Base-by-base conservation (phyloP, 108 stramenopile genomes). In the Cyclostephanos invisitatus region DNA sequence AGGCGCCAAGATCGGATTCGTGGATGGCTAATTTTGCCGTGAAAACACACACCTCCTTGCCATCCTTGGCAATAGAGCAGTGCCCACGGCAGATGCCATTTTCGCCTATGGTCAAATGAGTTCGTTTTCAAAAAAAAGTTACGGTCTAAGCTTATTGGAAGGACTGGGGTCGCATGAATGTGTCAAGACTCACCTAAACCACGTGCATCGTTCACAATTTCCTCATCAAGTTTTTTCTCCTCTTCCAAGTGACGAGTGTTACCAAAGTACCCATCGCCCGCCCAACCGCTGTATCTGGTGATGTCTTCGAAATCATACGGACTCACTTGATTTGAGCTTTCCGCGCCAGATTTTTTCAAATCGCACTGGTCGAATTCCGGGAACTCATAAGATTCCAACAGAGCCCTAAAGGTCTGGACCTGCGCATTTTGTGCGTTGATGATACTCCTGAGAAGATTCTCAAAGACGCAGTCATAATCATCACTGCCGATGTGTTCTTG, bases 381-480 rank as follows among this genome's bases (percentile, higher is more conserved):
- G 40, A 62, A 72, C 0, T 55, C 73, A 22, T 82, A 54, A 22
- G 63, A 62, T 15, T 77, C 82, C 50, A 96, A 80, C 27, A 86
- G 38, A n/a, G 68, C 67, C 56, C 83, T 72, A 90, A 96, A 92
- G 24, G 61, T 58, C 60, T 93, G 91, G 61, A 96, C 92, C 77
- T 96, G 91, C 28, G 51, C 62, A 68, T 93, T 96, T 64, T 96
- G 95, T 5, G 49, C 68, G 63, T 86, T 91, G 64, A 93, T 71
- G 66, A 96, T 93, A 0, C 64, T 74, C 3, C 85, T 65, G 17
- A 93, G 54, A 17, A 96, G 72, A 9, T 57, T 47, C 12, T 78
- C 73, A 77, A 90, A 66, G 37, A 79, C 48, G 38, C 89, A 90
- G 24, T 77, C 78, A 65, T 65, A 7, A 27, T 61, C 67, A 22